A percentile compares a stretch with the other conserved stretches of the same genome.
phyloP scores from a whole-genome alignment of 208 protist genomes.

The Leishmania guyanensis region DNA sequence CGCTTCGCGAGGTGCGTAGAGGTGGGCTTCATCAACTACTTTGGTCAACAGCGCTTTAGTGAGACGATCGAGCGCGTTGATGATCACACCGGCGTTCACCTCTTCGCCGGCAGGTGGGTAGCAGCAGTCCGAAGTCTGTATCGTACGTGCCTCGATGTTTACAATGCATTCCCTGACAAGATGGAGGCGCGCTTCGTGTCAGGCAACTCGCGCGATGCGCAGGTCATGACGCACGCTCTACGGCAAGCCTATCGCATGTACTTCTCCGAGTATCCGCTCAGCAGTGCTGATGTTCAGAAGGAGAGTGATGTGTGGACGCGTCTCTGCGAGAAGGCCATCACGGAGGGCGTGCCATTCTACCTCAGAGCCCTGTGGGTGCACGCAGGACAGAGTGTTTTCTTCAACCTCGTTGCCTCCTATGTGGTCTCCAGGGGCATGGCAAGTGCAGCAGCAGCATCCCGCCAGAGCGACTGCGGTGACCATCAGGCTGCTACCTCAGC shows the following conservation, averaged over 20 bases:
- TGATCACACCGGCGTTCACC: constrained; percentile 79
- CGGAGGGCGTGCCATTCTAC: constrained; percentile 48
- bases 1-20: constrained; percentile 38
- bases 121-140: constrained; percentile 62
- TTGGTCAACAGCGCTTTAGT: constrained; percentile 95
- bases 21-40: constrained; percentile 95
- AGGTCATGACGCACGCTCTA: constrained; percentile 64
- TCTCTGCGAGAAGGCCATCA: constrained; percentile 72
- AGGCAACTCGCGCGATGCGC: constrained; percentile 50
- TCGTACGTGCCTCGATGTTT: constrained; percentile 41
- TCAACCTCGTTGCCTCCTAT: constrained; percentile 65
- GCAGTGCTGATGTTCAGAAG: constrained; percentile 37
- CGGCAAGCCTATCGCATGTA: constrained; percentile 62
- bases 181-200: constrained; percentile 71
- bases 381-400: constrained; percentile 79
- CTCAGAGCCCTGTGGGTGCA: constrained; percentile 78
- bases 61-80: constrained; percentile 37
- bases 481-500: not conserved
- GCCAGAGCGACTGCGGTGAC: not conserved
- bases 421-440: constrained; percentile 17
- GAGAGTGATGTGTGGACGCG: constrained; percentile 50
- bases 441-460: not conserved
- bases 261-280: constrained; percentile 42
- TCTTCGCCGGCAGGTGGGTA: constrained; percentile 60
- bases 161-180: constrained; percentile 60